These are phyloP conservation scores for Trichosporon sp. DNA, from an alignment of 1,284 basidiomycete species.

Conservation along the genomic window DNA sequence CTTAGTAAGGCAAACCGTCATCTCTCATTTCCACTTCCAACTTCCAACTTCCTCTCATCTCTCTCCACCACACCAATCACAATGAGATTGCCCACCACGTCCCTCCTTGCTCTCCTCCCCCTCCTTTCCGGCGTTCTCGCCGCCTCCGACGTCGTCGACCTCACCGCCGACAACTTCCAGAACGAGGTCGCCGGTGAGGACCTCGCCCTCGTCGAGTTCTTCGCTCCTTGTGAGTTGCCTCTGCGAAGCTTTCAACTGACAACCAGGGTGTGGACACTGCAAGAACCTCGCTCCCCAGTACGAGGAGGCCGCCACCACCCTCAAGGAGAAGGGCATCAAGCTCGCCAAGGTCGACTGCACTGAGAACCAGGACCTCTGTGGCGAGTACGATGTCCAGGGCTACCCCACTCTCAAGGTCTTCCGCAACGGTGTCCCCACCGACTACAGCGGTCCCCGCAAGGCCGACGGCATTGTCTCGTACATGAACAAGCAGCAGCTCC, in stretches of 20 bases:
- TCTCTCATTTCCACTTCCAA: constrained; percentile 7
- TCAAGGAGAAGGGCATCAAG: constrained; percentile 87
- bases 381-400: constrained; percentile 78
- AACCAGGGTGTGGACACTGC: constrained; percentile 57
- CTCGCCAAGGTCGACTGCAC: constrained; percentile 97
- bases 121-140: constrained; percentile 39
- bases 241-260: background rate
- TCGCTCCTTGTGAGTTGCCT: constrained; percentile 52
- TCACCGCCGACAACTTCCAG: constrained; percentile 74
- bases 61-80: constrained; percentile 5
- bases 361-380: constrained; percentile 82
- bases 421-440: constrained; percentile 74
- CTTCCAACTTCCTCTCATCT: constrained; percentile 1
- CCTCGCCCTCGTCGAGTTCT: constrained; percentile 81
- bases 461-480: constrained; percentile 96
- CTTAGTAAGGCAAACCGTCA: background rate
- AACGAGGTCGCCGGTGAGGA: constrained; percentile 71
- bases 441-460: constrained; percentile 88
- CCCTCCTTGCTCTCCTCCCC: constrained; percentile 40
- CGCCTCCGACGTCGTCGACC: constrained; percentile 71
- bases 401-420: constrained; percentile 74
- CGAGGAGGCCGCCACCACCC: constrained; percentile 89
- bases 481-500: constrained; percentile 98
- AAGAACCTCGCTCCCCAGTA: constrained; percentile 80
- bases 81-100: constrained; percentile 25